Percentiles rank a stretch among this genome's conserved stretches.
phyloP scores from a whole-genome alignment of 768 basidiomycete genomes.

The Pulveroboletus sp. region DNA sequence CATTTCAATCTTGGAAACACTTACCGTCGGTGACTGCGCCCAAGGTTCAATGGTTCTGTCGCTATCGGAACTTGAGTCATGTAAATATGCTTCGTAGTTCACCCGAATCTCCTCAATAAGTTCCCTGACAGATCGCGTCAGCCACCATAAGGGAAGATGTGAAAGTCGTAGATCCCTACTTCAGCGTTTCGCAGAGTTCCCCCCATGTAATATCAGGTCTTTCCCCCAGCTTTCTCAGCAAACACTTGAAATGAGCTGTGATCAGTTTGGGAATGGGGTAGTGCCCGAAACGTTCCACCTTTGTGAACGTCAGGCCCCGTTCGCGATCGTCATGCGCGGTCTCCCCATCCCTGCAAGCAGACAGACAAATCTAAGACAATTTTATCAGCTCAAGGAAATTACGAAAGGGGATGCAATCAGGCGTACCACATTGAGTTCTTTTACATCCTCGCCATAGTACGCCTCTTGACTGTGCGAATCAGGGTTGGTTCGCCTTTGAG shows the following conservation, averaged over 20 bases:
- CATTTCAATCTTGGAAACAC: neutral
- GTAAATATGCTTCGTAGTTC: conserved; percentile 6
- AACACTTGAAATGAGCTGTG: conserved; percentile 10
- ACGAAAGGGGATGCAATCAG: neutral
- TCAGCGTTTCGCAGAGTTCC: conserved; percentile 16
- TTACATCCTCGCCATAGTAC: conserved; percentile 4
- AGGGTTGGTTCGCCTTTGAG: conserved; percentile 6
- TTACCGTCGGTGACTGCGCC: conserved; percentile 22
- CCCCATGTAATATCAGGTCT: conserved; percentile 16
- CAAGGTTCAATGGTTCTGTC: neutral
- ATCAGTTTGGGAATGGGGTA: neutral
- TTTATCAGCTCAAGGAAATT: neutral
- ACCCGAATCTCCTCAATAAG: conserved; percentile 11
- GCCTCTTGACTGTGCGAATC: conserved; percentile 3
- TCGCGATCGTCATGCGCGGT: conserved; percentile 20
- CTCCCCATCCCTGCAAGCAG: conserved; percentile 25
- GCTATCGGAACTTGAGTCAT: neutral
- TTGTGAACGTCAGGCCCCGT: conserved; percentile 21
- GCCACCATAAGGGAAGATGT: neutral
- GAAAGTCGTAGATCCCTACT: conserved; percentile 5
- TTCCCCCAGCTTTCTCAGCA: conserved; percentile 8
- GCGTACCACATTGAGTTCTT: conserved; percentile 19
- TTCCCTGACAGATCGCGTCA: conserved; percentile 3
- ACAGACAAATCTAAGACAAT: conserved; percentile 20
- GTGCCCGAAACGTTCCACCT: conserved; percentile 9